Evolutionary conservation across 352 stramenopile genomes (phyloP), one percentile per base, ranked within the genome.

Genomic region (Hyphochytrium catenoides): DNA sequence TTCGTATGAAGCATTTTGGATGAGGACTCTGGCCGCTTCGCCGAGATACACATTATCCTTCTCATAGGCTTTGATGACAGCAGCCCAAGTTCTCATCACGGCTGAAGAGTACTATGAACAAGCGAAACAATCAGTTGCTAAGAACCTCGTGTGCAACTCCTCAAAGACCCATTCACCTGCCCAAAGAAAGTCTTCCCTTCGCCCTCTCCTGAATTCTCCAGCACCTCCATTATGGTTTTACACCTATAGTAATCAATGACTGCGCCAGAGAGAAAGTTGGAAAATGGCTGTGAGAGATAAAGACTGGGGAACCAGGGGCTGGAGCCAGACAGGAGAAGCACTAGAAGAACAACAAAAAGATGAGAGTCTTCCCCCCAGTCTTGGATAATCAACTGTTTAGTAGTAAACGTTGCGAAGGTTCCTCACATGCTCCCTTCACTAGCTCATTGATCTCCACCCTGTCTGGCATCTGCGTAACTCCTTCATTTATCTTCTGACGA

Each of bases 211-310:
- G 66, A 71, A 33, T 57, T 52, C 36, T 65, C 47, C 9, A 79
- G 61, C 31, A 49, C 58, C 38, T 55, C 41, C 15, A 74, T 41
- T 11, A 79, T 44, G 17, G 52, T 51, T 42, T 74, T 75, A 53
- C 66, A 79, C 49, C 77, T 63, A 32, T 70, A 79, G 39, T 75
- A 79, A 43, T 58, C 54, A 26, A 76, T 31, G 16, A 71, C 52
- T 20, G 75, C 61, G n/a, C n/a, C n/a, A n/a, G n/a, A n/a, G n/a
- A n/a, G n/a, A n/a, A n/a, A n/a, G n/a, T n/a, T n/a, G n/a, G n/a
- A n/a, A n/a, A n/a, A n/a, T n/a, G n/a, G n/a, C n/a, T n/a, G n/a
- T n/a, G n/a, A n/a, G n/a, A n/a, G n/a, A n/a, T n/a, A n/a, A n/a
- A n/a, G n/a, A n/a, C n/a, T n/a, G n/a, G n/a, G n/a, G n/a, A n/a